Conservation (phyloP, 1,284 basidiomycete species). For the Sanghuangporus sanghuang region DNA sequence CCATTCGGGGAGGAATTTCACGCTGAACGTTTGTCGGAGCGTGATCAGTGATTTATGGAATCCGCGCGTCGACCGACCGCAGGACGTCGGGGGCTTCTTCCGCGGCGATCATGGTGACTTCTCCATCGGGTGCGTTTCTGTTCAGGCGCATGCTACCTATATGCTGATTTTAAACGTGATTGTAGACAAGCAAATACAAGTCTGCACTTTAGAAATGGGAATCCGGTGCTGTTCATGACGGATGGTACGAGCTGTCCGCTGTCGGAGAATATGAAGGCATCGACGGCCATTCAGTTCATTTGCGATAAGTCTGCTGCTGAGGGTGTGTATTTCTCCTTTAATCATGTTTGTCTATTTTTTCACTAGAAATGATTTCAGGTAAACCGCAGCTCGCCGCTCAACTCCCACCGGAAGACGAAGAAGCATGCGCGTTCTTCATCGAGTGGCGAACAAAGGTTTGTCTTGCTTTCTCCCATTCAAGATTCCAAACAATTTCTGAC, state of each 20-base stretch:
- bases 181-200: conserved; percentile 57
- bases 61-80: conserved; percentile 44
- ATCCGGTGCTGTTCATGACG: conserved; percentile 44
- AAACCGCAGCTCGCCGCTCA: conserved; percentile 54
- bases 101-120: conserved; percentile 61
- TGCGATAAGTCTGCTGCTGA: conserved; percentile 51
- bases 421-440: conserved; percentile 60
- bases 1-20: conserved; percentile 40
- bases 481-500: conserved; percentile 9
- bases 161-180: neutral
- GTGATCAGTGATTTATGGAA: conserved; percentile 55
- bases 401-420: conserved; percentile 56
- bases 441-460: conserved; percentile 71
- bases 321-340: conserved; percentile 31
- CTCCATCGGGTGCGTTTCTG: conserved; percentile 58
- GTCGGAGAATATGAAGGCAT: conserved; percentile 43
- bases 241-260: conserved; percentile 56
- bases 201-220: conserved; percentile 43
- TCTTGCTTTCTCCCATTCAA: neutral
- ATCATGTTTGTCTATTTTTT: neutral
- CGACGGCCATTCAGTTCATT: conserved; percentile 62
- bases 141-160: neutral
- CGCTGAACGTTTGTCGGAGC: conserved; percentile 58
- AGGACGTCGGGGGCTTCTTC: conserved; percentile 57
- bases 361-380: conserved; percentile 26